These are phyloP conservation scores for Trametes coccinea DNA, from an alignment of 768 basidiomycete species.

Conservation along the genomic window DNA sequence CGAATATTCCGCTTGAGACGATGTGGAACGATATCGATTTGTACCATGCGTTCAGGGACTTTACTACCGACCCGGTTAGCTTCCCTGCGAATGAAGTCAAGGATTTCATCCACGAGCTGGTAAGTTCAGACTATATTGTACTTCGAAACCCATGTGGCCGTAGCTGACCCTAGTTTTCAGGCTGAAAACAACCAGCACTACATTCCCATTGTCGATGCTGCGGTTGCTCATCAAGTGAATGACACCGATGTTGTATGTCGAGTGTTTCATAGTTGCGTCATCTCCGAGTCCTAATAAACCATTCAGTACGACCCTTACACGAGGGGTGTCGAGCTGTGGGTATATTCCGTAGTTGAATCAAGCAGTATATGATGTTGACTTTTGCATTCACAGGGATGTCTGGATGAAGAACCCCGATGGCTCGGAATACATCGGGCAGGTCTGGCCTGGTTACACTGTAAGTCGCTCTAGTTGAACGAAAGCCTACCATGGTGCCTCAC, in stretches of 20 bases:
- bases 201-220: slow-evolving; percentile 72
- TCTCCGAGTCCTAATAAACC: too few relatives aligned
- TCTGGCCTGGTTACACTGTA: slow-evolving; percentile 79
- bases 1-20: slow-evolving; percentile 74
- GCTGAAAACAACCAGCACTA: slow-evolving; percentile 51
- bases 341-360: background rate
- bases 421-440: slow-evolving; percentile 68
- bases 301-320: slow-evolving; percentile 66
- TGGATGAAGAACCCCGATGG: slow-evolving; percentile 79
- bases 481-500: too few relatives aligned
- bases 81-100: slow-evolving; percentile 57
- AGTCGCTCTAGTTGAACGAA: slow-evolving; percentile 6
- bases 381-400: slow-evolving; percentile 44
- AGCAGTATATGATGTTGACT: too few relatives aligned
- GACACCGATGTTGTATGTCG: slow-evolving; percentile 57
- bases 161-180: slow-evolving; percentile 23
- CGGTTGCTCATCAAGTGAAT: slow-evolving; percentile 56
- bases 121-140: slow-evolving; percentile 32
- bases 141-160: too few relatives aligned
- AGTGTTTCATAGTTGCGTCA: background rate
- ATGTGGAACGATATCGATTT: slow-evolving; percentile 82
- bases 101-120: slow-evolving; percentile 56
- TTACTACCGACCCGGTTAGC: slow-evolving; percentile 63
- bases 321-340: slow-evolving; percentile 57
- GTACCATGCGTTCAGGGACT: slow-evolving; percentile 69